A percentile compares a stretch with the other conserved stretches of the same genome.
Evolutionary conservation across 768 basidiomycete species (phyloP).

Genomic region (Coprinopsis marcescibilis): DNA sequence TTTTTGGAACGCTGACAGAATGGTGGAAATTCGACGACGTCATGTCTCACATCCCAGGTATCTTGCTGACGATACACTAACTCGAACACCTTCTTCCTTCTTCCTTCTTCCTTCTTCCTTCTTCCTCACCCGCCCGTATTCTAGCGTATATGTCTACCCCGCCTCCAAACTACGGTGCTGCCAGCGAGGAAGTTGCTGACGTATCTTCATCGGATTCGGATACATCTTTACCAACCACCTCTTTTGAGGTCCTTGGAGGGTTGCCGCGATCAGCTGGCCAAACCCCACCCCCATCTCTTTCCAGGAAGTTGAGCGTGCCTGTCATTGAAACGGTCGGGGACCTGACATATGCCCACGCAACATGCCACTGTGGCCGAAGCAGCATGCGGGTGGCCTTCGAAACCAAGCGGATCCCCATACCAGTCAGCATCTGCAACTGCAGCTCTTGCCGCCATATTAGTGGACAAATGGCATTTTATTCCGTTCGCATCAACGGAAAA

Average conservation of each 20-base stretch:
- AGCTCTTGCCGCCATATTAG: constrained; percentile 23
- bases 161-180: no score
- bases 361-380: constrained; percentile 24
- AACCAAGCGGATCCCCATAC: constrained; percentile 18
- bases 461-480: constrained; percentile 22
- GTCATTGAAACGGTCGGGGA: background rate
- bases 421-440: constrained; percentile 24
- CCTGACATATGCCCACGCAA: constrained; percentile 18
- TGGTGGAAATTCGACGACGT: no score
- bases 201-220: background rate
- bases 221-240: background rate
- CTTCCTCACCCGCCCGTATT: no score
- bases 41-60: no score
- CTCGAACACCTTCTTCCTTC: no score
- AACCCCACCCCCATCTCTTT: background rate
- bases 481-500: constrained; percentile 6
- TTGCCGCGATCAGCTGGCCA: background rate
- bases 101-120: no score
- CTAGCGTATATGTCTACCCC: no score
- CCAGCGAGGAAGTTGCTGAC: no score
- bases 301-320: background rate
- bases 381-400: constrained; percentile 21
- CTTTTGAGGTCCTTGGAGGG: no score
- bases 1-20: no score
- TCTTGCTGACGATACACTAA: no score